phyloP scores from a whole-genome alignment of 768 basidiomycete species.

The Leucocoprinus sp. region DNA sequence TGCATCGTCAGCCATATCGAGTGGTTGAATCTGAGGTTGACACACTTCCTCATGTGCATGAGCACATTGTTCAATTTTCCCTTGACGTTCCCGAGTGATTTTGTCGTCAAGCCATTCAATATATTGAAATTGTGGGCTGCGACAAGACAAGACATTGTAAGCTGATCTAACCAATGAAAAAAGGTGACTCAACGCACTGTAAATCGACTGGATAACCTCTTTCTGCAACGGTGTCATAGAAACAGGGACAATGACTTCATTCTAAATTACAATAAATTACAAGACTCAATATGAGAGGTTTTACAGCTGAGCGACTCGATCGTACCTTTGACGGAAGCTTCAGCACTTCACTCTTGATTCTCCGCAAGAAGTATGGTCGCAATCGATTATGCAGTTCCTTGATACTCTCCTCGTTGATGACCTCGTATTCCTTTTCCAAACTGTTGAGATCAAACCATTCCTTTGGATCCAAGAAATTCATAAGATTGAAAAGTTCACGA shows the following conservation, averaged over 20 bases:
- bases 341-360: constrained; percentile 89
- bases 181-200: constrained; percentile 43
- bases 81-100: constrained; percentile 30
- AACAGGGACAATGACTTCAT: constrained; percentile 87
- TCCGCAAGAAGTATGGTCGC: constrained; percentile 86
- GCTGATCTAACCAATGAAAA: constrained; percentile 7
- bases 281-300: background rate
- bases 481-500: constrained; percentile 90
- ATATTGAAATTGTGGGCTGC: constrained; percentile 66
- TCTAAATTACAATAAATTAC: constrained; percentile 32
- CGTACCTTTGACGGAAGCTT: constrained; percentile 84
- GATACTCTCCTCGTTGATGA: constrained; percentile 72
- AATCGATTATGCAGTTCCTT: constrained; percentile 71
- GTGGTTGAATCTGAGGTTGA: constrained; percentile 1
- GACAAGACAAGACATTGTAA: background rate
- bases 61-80: constrained; percentile 71
- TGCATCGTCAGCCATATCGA: background rate
- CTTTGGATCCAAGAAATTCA: constrained; percentile 85
- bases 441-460: constrained; percentile 71
- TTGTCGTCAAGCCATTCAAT: constrained; percentile 49
- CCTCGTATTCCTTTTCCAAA: constrained; percentile 67
- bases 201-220: constrained; percentile 78
- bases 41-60: constrained; percentile 84
- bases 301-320: no score
- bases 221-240: constrained; percentile 83